Evolutionary conservation across 2,329 filamentous ascomycete genomes (phyloP).

Genomic region (Colletotrichum simmondsii): DNA sequence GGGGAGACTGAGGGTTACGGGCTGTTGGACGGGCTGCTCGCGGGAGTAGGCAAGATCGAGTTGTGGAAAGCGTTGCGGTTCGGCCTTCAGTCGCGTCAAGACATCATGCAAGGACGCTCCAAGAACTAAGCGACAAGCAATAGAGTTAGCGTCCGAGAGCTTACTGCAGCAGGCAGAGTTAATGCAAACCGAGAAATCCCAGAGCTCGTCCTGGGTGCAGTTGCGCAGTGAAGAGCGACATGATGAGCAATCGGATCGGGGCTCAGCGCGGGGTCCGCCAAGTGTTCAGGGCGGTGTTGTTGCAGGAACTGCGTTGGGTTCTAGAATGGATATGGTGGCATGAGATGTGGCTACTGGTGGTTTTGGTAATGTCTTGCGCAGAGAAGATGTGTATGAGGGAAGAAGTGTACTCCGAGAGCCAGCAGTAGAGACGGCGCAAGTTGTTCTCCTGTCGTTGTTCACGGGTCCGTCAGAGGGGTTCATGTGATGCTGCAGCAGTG

Average conservation of each 20-base stretch:
- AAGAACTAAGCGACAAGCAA: slow-evolving; percentile 67
- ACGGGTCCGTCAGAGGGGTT: slow-evolving; percentile 32
- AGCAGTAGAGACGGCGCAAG: background rate
- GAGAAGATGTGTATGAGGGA: background rate
- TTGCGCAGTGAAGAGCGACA: slow-evolving; percentile 68
- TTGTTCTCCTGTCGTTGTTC: background rate
- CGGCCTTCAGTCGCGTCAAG: slow-evolving; percentile 86
- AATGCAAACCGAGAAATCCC: slow-evolving; percentile 64
- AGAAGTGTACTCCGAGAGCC: slow-evolving; percentile 1
- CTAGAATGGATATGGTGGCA: background rate
- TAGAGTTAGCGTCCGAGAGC: slow-evolving; percentile 33
- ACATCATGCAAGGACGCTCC: slow-evolving; percentile 93
- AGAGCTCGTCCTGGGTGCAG: slow-evolving; percentile 74
- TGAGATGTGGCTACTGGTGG: background rate
- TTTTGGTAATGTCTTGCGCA: background rate
- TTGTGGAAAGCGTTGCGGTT: slow-evolving; percentile 83
- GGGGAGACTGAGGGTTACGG: slow-evolving; percentile 80
- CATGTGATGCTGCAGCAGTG: slow-evolving; percentile 34
- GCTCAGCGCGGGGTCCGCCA: slow-evolving; percentile 29
- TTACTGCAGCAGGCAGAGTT: slow-evolving; percentile 27
- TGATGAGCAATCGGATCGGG: slow-evolving; percentile 37
- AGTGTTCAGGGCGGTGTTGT: slow-evolving; percentile 22
- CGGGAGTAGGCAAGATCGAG: slow-evolving; percentile 86
- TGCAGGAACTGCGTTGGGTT: background rate
- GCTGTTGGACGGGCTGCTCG: slow-evolving; percentile 77